phyloP scores from a whole-genome alignment of 176 grass and related monocot genomes.

The Triticum dicoccoides region DNA sequence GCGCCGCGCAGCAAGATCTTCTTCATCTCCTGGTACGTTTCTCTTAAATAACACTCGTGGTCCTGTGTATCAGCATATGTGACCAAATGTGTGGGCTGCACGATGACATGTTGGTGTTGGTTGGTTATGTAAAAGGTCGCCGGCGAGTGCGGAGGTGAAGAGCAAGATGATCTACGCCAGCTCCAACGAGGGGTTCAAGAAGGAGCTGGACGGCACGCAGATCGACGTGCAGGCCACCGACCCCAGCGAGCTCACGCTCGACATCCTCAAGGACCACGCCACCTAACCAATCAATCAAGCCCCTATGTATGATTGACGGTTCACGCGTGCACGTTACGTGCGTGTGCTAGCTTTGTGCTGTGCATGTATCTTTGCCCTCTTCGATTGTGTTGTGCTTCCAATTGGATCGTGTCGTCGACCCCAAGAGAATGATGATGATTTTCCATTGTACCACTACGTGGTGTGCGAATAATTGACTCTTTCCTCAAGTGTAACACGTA shows the following conservation, averaged over 20 bases:
- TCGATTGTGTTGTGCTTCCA: background rate
- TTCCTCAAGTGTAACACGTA: no score
- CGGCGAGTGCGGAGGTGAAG: conserved; percentile 41
- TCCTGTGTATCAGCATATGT: no score
- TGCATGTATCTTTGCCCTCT: background rate
- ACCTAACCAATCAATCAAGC: background rate
- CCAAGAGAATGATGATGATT: background rate
- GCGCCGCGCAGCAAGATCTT: conserved; percentile 51
- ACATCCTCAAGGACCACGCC: conserved; percentile 29
- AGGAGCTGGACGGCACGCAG: conserved; percentile 60
- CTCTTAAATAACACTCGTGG: no score
- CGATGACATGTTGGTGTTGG: no score
- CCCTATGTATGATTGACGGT: background rate
- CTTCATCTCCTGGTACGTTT: conserved; percentile 41
- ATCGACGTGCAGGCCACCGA: conserved; percentile 56
- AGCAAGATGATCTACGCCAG: conserved; percentile 69
- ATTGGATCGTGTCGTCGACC: background rate
- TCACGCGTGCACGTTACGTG: background rate
- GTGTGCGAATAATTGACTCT: background rate
- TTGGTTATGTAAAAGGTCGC: conserved; percentile 18
- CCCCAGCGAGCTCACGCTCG: conserved; percentile 42
- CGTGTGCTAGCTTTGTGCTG: background rate
- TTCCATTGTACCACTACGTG: background rate
- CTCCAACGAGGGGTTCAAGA: conserved; percentile 51
- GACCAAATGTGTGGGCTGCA: no score